Evolutionary conservation across 208 protist genomes (phyloP), one percentile per base, ranked within the genome.

Genomic region (Vickermania ingenoplastis): DNA sequence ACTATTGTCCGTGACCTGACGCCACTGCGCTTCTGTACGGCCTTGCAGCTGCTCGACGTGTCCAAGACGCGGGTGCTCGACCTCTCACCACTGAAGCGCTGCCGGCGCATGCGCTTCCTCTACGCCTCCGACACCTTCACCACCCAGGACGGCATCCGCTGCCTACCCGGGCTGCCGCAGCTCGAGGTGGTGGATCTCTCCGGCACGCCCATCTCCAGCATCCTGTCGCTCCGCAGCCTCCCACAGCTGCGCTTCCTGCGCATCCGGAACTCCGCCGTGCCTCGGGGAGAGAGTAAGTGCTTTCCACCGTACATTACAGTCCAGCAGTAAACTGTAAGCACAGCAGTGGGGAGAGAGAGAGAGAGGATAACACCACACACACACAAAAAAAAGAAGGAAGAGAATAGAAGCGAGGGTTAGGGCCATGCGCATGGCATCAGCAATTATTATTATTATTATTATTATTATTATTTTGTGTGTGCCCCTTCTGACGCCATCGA

Each of bases 141-240:
- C 26, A 59, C 54, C 11, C 54, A 59, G 41, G 54, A 59, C 4
- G 17, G 23, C 25, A 41, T 59, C 41, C n/a, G 25, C n/a, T 24
- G 17, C 23, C 25, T 59, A 26, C 14, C 27, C 11, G 5, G 21
- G 14, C 29, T 29, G 21, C 14, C 23, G 14, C 17, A 41, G 13
- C 54, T 59, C 17, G 54, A 59, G 27, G 29, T 41, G 11, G 7
- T 59, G 4, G 54, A 59, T 59, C 21, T 59, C 14, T 59, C 54
- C 7, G 24, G 24, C 25, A 59, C 54, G 11, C 50, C 50, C 11
- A 54, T 54, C 23, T 28, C 50, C 5, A 28, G 21, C 23, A 17
- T 54, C 21, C 21, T 28, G 13, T 25, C 7, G 11, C 23, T 54
- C 7, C 50, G 24, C 7, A 21, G 50, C 7, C 50, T 54, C 13